These are phyloP conservation scores for Neurospora sp. DNA, from an alignment of 495 filamentous ascomycete genomes.

Conservation along the genomic window DNA sequence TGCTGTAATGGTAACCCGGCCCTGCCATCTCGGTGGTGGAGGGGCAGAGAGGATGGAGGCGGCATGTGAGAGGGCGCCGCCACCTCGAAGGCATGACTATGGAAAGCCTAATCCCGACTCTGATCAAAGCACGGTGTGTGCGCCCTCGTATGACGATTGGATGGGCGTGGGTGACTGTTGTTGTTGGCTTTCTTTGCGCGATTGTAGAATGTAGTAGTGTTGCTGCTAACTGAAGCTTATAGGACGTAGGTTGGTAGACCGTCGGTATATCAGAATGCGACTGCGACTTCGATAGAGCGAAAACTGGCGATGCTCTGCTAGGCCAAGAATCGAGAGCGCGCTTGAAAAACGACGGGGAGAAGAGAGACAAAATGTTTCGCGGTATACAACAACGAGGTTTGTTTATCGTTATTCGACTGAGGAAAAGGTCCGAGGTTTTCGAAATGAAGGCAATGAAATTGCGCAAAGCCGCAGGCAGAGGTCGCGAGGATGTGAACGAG, in stretches of 20 bases:
- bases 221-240: background rate
- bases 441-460: background rate
- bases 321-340: background rate
- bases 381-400: background rate
- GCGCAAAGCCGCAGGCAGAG: background rate
- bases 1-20: conserved; percentile 27
- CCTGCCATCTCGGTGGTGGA: conserved; percentile 24
- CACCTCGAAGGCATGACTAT: conserved; percentile 25
- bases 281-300: background rate
- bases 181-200: background rate
- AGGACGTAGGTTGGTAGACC: background rate
- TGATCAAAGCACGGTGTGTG: background rate
- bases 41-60: conserved; percentile 22
- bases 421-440: background rate
- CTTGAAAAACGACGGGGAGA: background rate
- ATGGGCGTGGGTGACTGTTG: background rate
- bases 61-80: conserved; percentile 19
- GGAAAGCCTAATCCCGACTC: conserved; percentile 10
- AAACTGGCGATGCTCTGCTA: background rate
- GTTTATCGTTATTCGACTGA: background rate
- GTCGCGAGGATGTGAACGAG: background rate
- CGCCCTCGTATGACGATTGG: background rate
- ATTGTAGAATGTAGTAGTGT: conserved; percentile 3
- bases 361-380: background rate
- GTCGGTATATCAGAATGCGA: no score